phyloP scores from a whole-genome alignment of 805 yeast species.

The Yarrowia deformans region DNA sequence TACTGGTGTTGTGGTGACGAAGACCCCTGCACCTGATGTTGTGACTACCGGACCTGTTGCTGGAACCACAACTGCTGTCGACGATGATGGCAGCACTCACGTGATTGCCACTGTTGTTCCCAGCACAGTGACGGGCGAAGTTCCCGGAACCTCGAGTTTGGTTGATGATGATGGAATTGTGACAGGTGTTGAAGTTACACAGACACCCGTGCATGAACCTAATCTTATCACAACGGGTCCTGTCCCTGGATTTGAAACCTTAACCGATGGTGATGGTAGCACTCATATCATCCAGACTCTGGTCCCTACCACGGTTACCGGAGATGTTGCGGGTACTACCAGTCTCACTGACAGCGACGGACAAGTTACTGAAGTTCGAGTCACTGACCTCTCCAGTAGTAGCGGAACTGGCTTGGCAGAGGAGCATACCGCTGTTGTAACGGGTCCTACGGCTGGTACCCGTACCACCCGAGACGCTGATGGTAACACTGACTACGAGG shows the following conservation, averaged over 20 bases:
- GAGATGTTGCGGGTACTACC: neutral
- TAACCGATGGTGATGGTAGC: neutral
- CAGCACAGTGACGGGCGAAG: neutral
- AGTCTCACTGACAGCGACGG: neutral
- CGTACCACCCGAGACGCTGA: neutral
- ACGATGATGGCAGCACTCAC: neutral
- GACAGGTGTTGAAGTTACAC: neutral
- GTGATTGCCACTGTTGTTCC: neutral
- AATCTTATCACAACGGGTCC: neutral
- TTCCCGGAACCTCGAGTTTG: neutral
- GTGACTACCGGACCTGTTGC: neutral
- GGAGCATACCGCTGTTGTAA: neutral
- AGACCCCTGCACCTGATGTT: neutral
- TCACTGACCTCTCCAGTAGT: neutral
- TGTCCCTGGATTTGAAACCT: neutral
- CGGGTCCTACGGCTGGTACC: neutral
- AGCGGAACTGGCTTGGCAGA: too few species aligned
- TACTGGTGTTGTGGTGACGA: neutral
- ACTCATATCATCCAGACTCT: neutral
- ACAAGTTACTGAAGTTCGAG: neutral
- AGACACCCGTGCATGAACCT: neutral
- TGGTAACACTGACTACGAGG: neutral
- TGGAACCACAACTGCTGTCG: neutral
- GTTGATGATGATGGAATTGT: neutral
- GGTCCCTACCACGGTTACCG: neutral